phyloP scores from a whole-genome alignment of 805 yeast genomes.

The Blastobotrys parvus region DNA sequence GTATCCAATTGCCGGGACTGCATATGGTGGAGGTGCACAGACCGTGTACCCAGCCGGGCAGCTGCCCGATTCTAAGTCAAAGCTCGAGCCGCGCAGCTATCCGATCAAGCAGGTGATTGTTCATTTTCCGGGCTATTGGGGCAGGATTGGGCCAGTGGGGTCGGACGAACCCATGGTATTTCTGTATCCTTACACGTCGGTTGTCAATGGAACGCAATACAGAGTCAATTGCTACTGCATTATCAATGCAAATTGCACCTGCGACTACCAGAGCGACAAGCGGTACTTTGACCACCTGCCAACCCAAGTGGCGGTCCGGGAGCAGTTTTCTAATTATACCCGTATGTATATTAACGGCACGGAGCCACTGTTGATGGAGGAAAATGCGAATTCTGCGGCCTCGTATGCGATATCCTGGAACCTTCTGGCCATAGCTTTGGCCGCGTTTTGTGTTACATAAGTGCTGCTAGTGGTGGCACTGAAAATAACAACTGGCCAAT shows the following conservation, averaged over 20 bases:
- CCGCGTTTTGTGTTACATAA: too few species aligned
- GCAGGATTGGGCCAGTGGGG: too few species aligned
- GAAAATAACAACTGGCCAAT: too few species aligned
- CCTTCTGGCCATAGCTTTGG: too few species aligned
- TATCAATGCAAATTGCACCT: constrained; percentile 14
- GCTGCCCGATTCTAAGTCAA: not conserved
- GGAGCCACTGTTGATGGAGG: not conserved
- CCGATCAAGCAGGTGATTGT: not conserved
- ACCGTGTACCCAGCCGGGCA: not conserved
- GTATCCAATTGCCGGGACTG: too few species aligned
- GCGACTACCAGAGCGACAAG: constrained; percentile 11
- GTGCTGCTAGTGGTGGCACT: too few species aligned
- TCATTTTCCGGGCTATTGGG: not conserved
- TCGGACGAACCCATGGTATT: not conserved
- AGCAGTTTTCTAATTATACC: not conserved
- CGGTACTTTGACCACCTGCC: constrained; percentile 3
- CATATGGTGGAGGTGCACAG: too few species aligned
- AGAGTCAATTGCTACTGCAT: constrained; percentile 16
- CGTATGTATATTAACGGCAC: constrained; percentile 2
- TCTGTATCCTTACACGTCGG: constrained; percentile 12
- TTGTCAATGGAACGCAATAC: constrained; percentile 14
- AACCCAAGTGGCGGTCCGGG: not conserved
- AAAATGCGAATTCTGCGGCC: not conserved
- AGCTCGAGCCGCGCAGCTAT: not conserved
- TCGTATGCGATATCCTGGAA: too few species aligned